Evolutionary conservation across 2,329 filamentous ascomycete genomes (phyloP).

Genomic region (Aureobasidium sp.): DNA sequence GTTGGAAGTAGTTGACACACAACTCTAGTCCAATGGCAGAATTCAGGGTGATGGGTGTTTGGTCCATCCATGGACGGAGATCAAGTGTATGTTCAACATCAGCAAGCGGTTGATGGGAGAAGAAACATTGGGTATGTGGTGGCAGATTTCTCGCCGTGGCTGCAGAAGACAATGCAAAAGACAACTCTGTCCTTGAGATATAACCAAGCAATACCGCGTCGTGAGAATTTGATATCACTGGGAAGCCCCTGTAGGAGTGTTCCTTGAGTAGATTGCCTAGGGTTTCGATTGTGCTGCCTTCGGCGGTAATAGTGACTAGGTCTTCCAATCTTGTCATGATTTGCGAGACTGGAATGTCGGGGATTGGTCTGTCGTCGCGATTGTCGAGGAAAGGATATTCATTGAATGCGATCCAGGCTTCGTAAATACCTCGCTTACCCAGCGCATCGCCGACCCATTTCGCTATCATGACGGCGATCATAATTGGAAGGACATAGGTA

Average conservation of each 20-base stretch:
- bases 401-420: slow-evolving; percentile 94
- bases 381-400: slow-evolving; percentile 95
- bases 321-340: slow-evolving; percentile 93
- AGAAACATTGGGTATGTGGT: slow-evolving; percentile 69
- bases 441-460: slow-evolving; percentile 99
- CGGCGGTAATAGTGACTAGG: slow-evolving; percentile 76
- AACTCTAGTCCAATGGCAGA: slow-evolving; percentile 64
- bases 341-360: slow-evolving; percentile 75
- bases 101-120: slow-evolving; percentile 72
- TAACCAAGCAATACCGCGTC: slow-evolving; percentile 81
- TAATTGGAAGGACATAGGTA: slow-evolving; percentile 94
- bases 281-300: slow-evolving; percentile 65
- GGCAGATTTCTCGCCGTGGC: slow-evolving; percentile 49
- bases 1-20: slow-evolving; percentile 90
- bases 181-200: slow-evolving; percentile 84
- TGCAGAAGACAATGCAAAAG: slow-evolving; percentile 65
- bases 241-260: slow-evolving; percentile 82
- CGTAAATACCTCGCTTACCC: slow-evolving; percentile 87
- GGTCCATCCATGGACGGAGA: slow-evolving; percentile 96
- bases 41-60: slow-evolving; percentile 87
- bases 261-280: slow-evolving; percentile 62
- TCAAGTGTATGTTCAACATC: slow-evolving; percentile 74
- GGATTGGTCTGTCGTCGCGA: slow-evolving; percentile 66
- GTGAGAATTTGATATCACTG: slow-evolving; percentile 70
- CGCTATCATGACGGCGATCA: slow-evolving; percentile 96